phyloP scores from a whole-genome alignment of 2,329 filamentous ascomycete genomes.

The Aspergillus brasiliensis region DNA sequence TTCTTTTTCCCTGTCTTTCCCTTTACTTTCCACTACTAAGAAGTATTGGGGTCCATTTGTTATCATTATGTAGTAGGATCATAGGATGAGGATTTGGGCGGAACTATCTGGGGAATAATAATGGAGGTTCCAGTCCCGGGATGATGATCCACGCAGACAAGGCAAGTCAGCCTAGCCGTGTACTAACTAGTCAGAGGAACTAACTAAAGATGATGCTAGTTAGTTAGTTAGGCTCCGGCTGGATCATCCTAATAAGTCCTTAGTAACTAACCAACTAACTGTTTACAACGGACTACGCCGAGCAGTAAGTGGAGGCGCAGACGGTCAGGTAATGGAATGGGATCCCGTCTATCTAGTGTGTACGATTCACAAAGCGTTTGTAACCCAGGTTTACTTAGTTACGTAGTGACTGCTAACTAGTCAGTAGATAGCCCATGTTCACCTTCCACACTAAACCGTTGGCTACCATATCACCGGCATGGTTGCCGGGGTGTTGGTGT shows the following conservation, averaged over 20 bases:
- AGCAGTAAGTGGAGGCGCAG: not conserved
- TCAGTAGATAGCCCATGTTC: not conserved
- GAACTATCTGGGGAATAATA: slow-evolving; percentile 10
- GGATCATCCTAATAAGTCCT: not conserved
- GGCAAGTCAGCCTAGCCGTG: not conserved
- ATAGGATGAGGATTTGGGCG: not conserved
- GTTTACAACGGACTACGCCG: not conserved
- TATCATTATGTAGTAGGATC: not conserved
- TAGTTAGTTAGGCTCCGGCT: not conserved
- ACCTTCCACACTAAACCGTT: not conserved
- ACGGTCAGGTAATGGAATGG: too few relatives aligned
- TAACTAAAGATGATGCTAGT: not conserved
- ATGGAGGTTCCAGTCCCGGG: slow-evolving; percentile 4
- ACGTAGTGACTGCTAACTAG: too few relatives aligned
- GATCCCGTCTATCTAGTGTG: too few relatives aligned
- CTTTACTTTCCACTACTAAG: not conserved
- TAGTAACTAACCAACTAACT: not conserved
- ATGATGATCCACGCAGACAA: slow-evolving; percentile 16
- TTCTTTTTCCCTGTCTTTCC: too few relatives aligned
- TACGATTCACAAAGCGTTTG: not conserved
- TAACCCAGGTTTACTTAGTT: too few relatives aligned
- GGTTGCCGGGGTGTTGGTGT: slow-evolving; percentile 1
- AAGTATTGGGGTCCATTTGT: not conserved
- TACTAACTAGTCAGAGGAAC: too few relatives aligned
- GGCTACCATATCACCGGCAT: not conserved